These are phyloP conservation scores for Xylaria sp. DNA, from an alignment of 2,329 filamentous ascomycete species.

Conservation along the genomic window DNA sequence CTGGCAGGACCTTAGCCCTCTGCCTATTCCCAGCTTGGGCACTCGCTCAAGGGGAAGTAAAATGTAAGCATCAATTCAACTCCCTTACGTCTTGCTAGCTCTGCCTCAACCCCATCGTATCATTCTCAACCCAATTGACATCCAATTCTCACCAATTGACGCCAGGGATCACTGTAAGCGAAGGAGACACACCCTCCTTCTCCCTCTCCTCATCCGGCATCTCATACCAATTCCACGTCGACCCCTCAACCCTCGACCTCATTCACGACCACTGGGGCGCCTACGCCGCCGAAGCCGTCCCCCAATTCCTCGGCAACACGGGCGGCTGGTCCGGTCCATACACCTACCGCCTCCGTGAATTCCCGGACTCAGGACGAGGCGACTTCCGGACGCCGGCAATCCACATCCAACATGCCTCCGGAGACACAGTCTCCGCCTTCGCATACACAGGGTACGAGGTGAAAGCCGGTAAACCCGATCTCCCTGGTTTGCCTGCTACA, in stretches of 20 bases:
- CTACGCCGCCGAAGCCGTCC: constrained; percentile 46
- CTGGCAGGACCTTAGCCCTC: constrained; percentile 11
- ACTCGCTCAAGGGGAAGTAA: constrained; percentile 11
- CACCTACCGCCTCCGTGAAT: constrained; percentile 53
- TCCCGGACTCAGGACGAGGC: constrained; percentile 58
- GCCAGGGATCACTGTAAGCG: constrained; percentile 27
- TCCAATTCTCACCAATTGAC: constrained; percentile 14
- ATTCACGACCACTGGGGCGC: constrained; percentile 58
- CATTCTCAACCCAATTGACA: not conserved
- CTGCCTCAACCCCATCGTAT: not conserved
- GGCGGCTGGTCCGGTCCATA: constrained; percentile 51
- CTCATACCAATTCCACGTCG: constrained; percentile 60
- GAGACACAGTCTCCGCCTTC: constrained; percentile 54
- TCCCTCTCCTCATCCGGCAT: constrained; percentile 33
- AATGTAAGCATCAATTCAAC: constrained; percentile 12
- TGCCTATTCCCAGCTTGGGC: constrained; percentile 15
- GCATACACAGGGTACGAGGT: constrained; percentile 54
- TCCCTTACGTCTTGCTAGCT: not conserved
- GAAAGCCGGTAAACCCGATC: constrained; percentile 48
- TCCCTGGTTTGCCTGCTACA: constrained; percentile 54
- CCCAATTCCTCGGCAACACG: constrained; percentile 39
- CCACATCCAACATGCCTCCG: constrained; percentile 53
- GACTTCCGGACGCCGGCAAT: constrained; percentile 59
- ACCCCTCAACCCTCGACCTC: constrained; percentile 50
- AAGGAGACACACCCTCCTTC: constrained; percentile 25